These are phyloP conservation scores for Pyracantha coccinea DNA, from an alignment of 331 rosid genomes.

Conservation along the genomic window DNA sequence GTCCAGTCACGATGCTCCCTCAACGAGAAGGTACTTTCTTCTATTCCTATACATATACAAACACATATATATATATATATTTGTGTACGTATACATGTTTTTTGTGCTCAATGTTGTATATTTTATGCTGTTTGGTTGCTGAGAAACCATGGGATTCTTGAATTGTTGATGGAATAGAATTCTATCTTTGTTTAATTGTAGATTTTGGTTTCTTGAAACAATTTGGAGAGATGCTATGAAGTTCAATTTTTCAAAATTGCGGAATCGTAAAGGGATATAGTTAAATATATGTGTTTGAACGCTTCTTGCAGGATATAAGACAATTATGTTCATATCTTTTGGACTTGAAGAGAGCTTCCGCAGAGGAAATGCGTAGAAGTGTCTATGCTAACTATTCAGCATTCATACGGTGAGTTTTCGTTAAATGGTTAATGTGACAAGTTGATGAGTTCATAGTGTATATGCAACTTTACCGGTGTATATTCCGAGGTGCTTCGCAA, in stretches of 20 bases:
- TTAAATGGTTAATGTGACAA: conserved; percentile 5
- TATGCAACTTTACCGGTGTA: not conserved
- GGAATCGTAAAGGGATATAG: not conserved
- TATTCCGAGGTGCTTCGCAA: not conserved
- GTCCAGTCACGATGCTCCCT: conserved; percentile 74
- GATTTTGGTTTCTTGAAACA: not conserved
- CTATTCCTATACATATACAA: not conserved
- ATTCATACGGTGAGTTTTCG: conserved; percentile 72
- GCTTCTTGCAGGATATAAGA: conserved; percentile 62
- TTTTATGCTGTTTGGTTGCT: not conserved
- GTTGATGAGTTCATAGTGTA: not conserved
- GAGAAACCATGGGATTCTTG: not conserved
- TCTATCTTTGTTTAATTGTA: not conserved
- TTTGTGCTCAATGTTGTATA: not conserved
- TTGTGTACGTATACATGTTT: not conserved
- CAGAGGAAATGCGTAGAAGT: conserved; percentile 98
- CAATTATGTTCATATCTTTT: conserved; percentile 79
- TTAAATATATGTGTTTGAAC: not conserved
- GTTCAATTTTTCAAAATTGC: not conserved
- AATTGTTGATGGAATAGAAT: not conserved
- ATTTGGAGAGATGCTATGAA: not conserved
- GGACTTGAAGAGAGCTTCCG: conserved; percentile 87
- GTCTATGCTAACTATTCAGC: conserved; percentile 97
- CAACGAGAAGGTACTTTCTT: conserved; percentile 61
- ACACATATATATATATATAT: not conserved